phyloP scores from a whole-genome alignment of 2,329 filamentous ascomycete genomes.

The Fusarium sp. region DNA sequence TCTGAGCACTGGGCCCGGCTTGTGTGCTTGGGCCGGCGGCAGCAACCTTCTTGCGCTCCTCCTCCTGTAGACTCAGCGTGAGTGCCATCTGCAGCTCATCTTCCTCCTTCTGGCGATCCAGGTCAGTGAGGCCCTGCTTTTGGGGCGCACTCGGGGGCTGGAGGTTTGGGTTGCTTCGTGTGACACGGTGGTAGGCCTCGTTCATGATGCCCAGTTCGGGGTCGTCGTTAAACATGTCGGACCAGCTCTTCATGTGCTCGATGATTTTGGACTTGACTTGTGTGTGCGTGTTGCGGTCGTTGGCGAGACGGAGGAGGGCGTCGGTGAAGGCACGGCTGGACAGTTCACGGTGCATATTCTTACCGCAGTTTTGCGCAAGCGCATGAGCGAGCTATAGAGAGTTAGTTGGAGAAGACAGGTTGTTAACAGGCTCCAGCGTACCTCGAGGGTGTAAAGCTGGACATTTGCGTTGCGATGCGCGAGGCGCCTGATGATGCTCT shows the following conservation, averaged over 20 bases:
- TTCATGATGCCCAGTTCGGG: slow-evolving; percentile 97
- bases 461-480: slow-evolving; percentile 96
- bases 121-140: slow-evolving; percentile 90
- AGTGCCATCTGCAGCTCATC: slow-evolving; percentile 97
- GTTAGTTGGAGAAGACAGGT: slow-evolving; percentile 6
- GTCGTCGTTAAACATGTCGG: slow-evolving; percentile 91
- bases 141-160: slow-evolving; percentile 92
- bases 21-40: slow-evolving; percentile 48
- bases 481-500: slow-evolving; percentile 90
- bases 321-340: slow-evolving; percentile 95
- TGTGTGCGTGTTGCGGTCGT: slow-evolving; percentile 94
- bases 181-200: slow-evolving; percentile 89
- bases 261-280: slow-evolving; percentile 98
- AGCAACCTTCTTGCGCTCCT: slow-evolving; percentile 69
- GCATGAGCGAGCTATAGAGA: slow-evolving; percentile 81
- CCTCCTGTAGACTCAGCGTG: slow-evolving; percentile 91
- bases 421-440: slow-evolving; percentile 49
- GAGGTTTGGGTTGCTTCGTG: slow-evolving; percentile 85
- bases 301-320: slow-evolving; percentile 87
- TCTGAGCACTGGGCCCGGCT: slow-evolving; percentile 54
- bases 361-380: slow-evolving; percentile 90
- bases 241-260: slow-evolving; percentile 96
- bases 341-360: slow-evolving; percentile 87
- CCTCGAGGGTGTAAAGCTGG: slow-evolving; percentile 93
- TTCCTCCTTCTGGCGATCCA: slow-evolving; percentile 94